Conservation (phyloP, 768 basidiomycete species). For the Leccinum obscurum region DNA sequence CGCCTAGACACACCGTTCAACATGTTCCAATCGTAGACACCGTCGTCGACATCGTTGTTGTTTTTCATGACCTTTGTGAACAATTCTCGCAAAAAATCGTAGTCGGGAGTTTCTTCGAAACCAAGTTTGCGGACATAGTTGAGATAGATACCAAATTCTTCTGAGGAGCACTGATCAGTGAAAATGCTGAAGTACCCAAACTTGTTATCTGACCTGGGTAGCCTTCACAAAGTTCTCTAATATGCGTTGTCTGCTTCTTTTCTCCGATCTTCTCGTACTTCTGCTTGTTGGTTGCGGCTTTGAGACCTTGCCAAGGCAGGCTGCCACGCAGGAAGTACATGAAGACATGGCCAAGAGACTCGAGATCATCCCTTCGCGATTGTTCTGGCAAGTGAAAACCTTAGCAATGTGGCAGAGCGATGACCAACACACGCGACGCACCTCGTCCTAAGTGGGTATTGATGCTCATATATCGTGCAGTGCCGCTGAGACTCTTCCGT, state of each 20-base stretch:
- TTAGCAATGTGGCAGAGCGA: conserved; percentile 9
- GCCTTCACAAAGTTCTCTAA: conserved; percentile 95
- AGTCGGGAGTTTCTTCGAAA: conserved; percentile 98
- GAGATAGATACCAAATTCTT: conserved; percentile 97
- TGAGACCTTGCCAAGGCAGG: conserved; percentile 97
- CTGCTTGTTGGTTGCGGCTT: conserved; percentile 99
- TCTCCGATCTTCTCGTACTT: conserved; percentile 99
- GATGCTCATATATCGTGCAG: conserved; percentile 99
- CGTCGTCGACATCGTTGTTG: conserved; percentile 88
- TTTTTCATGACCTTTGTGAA: conserved; percentile 94
- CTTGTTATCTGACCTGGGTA: conserved; percentile 70
- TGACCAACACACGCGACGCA: conserved; percentile 34
- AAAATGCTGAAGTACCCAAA: conserved; percentile 1
- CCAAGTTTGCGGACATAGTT: conserved; percentile 99
- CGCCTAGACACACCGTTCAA: conserved; percentile 61
- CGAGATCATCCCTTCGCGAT: conserved; percentile 93
- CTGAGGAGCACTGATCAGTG: conserved; percentile 41
- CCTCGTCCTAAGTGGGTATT: conserved; percentile 98
- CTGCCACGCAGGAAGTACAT: conserved; percentile 99
- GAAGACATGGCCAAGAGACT: conserved; percentile 99
- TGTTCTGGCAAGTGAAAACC: conserved; percentile 53
- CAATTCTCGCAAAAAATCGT: conserved; percentile 94
- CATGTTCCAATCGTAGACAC: conserved; percentile 94
- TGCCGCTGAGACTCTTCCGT: conserved; percentile 94
- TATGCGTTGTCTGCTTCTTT: conserved; percentile 98